phyloP scores from a whole-genome alignment of 2,329 filamentous ascomycete species.

The Pseudocercospora vitis region DNA sequence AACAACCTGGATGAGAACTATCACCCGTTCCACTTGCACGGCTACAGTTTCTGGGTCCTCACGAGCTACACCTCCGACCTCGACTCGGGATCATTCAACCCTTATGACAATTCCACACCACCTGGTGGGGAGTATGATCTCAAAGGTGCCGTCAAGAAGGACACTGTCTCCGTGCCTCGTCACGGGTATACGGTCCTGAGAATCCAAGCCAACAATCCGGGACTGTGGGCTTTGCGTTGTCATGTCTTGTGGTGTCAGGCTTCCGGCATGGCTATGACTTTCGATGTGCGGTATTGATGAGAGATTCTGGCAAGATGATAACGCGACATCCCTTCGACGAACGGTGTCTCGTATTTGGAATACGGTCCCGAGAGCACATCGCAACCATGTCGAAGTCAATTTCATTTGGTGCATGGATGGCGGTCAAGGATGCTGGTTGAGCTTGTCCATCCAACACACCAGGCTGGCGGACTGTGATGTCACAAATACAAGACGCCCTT shows the following conservation, averaged over 20 bases:
- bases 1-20: slow-evolving; percentile 54
- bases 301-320: neutral
- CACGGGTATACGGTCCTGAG: slow-evolving; percentile 41
- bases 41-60: slow-evolving; percentile 35
- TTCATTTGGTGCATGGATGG: neutral
- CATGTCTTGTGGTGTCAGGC: slow-evolving; percentile 39
- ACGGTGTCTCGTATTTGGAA: no score
- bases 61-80: slow-evolving; percentile 24
- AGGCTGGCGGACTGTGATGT: no score
- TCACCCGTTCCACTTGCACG: slow-evolving; percentile 52
- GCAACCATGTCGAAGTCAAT: neutral
- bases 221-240: slow-evolving; percentile 44
- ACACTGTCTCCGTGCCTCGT: slow-evolving; percentile 40
- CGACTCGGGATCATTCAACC: slow-evolving; percentile 32
- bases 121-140: slow-evolving; percentile 30
- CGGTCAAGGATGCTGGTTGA: neutral
- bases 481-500: no score
- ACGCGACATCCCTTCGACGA: neutral
- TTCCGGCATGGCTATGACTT: slow-evolving; percentile 27
- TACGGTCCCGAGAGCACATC: no score
- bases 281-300: slow-evolving; percentile 17
- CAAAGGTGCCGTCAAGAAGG: slow-evolving; percentile 32
- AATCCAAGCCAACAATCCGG: slow-evolving; percentile 40
- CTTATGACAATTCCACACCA: slow-evolving; percentile 22
- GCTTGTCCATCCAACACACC: neutral